Evolutionary conservation across 2,329 filamentous ascomycete species (phyloP).

Genomic region (Apiospora aurea): DNA sequence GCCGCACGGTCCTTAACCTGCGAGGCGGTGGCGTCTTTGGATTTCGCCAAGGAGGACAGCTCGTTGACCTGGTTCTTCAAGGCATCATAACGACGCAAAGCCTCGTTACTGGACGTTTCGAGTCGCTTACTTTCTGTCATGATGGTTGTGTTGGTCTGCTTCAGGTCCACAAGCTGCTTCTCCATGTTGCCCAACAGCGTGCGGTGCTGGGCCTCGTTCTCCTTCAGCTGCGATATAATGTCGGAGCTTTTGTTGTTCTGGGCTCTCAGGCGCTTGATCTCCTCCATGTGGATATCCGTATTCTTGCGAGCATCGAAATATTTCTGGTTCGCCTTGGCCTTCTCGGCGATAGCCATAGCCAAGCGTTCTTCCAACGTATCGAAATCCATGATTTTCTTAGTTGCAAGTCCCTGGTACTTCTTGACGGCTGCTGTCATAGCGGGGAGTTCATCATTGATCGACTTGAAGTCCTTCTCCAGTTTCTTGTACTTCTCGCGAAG

Average conservation of each 20-base stretch:
- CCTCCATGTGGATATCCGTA: conserved; percentile 82
- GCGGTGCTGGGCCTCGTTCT: conserved; percentile 80
- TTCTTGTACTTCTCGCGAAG: conserved; percentile 76
- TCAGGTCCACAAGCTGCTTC: conserved; percentile 86
- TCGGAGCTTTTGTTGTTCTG: conserved; percentile 92
- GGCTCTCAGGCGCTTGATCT: conserved; percentile 78
- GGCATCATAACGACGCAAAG: conserved; percentile 72
- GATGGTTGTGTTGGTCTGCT: conserved; percentile 76
- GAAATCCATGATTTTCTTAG: conserved; percentile 85
- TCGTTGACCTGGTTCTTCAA: conserved; percentile 79
- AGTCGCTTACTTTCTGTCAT: conserved; percentile 76
- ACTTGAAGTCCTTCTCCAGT: conserved; percentile 79
- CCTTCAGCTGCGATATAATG: conserved; percentile 92
- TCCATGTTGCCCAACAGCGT: conserved; percentile 83
- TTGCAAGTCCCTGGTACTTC: conserved; percentile 83
- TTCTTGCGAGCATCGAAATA: conserved; percentile 96
- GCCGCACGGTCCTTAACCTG: conserved; percentile 63
- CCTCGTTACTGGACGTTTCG: conserved; percentile 76
- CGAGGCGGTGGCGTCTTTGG: conserved; percentile 71
- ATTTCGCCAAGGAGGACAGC: conserved; percentile 74
- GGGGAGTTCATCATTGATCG: conserved; percentile 86
- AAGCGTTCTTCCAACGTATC: conserved; percentile 79
- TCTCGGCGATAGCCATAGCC: conserved; percentile 79
- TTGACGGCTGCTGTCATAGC: conserved; percentile 92
- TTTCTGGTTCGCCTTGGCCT: conserved; percentile 96